phyloP scores from a whole-genome alignment of 306 rosid species.

The Castanea sativa region DNA sequence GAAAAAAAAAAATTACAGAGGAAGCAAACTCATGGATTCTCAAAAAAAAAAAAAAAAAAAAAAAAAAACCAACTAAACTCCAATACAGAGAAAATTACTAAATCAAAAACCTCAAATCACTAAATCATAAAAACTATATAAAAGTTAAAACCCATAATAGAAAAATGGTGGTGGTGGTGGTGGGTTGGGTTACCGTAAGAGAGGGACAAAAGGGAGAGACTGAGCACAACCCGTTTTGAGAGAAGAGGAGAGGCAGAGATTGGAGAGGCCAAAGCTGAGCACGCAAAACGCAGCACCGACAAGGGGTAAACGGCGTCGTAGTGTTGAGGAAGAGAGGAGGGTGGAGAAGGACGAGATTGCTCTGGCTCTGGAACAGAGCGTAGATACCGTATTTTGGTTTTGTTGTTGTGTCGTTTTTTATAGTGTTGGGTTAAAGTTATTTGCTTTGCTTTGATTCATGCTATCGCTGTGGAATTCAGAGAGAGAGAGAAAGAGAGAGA shows the following conservation, averaged over 20 bases:
- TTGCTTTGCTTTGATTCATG: constrained; percentile 31
- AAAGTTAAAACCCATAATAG: neutral
- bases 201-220: constrained; percentile 43
- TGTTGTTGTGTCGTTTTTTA: neutral
- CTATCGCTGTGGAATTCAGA: neutral
- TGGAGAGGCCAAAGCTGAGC: constrained; percentile 65
- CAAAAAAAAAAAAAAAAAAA: no score
- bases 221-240: constrained; percentile 53
- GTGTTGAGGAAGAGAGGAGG: constrained; percentile 23
- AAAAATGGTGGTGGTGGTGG: neutral
- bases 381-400: constrained; percentile 42
- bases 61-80: no score
- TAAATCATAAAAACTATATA: neutral
- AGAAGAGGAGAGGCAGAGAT: constrained; percentile 40
- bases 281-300: constrained; percentile 82
- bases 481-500: no score
- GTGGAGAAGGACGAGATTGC: constrained; percentile 10
- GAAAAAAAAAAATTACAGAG: no score
- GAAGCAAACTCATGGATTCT: no score
- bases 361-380: constrained; percentile 34
- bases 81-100: no score
- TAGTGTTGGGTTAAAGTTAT: neutral
- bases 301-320: constrained; percentile 79
- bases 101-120: no score
- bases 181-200: constrained; percentile 36